Percentiles rank a stretch among this genome's conserved stretches.
Evolutionary conservation across 129 eudicot genomes (phyloP).

Genomic region (Helichrysum umbraculigerum): DNA sequence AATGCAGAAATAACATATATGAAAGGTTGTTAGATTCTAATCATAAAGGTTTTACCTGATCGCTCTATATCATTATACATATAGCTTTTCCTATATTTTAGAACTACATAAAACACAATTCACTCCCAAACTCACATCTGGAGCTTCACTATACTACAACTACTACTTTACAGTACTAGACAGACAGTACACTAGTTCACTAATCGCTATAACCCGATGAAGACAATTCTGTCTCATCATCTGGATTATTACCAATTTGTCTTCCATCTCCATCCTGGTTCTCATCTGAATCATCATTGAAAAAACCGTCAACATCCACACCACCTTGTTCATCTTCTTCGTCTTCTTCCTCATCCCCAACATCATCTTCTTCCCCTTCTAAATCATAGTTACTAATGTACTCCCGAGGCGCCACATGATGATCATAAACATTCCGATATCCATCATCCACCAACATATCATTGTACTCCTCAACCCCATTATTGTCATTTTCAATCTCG

Average conservation of each 20-base stretch:
- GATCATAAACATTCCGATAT: conserved; percentile 32
- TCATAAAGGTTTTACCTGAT: background rate
- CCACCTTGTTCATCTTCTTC: conserved; percentile 53
- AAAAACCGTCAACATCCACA: conserved; percentile 57
- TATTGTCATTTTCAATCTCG: conserved; percentile 46
- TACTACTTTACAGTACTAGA: background rate
- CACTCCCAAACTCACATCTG: background rate
- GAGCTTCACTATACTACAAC: background rate
- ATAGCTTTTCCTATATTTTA: background rate
- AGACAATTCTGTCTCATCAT: conserved; percentile 48
- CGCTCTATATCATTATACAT: conserved; percentile 25
- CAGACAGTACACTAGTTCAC: conserved; percentile 1
- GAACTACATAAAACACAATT: conserved; percentile 26
- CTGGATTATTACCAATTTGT: conserved; percentile 41
- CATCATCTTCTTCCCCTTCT: conserved; percentile 42
- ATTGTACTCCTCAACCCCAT: conserved; percentile 45
- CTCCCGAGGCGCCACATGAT: conserved; percentile 17
- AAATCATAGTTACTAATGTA: conserved; percentile 39
- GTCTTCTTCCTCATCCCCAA: conserved; percentile 25
- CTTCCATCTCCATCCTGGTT: conserved; percentile 37
- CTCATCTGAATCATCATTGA: conserved; percentile 59
- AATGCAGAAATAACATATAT: background rate
- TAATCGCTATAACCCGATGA: conserved; percentile 67
- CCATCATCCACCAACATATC: conserved; percentile 40
- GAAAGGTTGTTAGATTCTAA: background rate